A percentile compares a stretch with the other conserved stretches of the same genome.
Evolutionary conservation across 441 rosid genomes (phyloP).

Genomic region (Gossypium trilobum): DNA sequence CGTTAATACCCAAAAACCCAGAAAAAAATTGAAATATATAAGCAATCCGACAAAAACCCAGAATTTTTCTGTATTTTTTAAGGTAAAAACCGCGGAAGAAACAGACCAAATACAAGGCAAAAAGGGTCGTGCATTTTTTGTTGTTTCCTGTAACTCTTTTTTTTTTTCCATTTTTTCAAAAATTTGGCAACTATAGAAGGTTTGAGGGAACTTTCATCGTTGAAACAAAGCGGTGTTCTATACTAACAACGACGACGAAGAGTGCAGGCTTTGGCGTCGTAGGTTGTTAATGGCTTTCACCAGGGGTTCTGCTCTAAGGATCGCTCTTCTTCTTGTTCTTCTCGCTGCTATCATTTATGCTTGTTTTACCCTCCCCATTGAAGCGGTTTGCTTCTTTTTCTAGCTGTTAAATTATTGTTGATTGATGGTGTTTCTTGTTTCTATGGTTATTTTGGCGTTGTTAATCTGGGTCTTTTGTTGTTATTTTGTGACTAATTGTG

Average conservation of each 20-base stretch:
- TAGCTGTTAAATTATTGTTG: not conserved
- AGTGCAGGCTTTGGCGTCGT: slow-evolving; percentile 49
- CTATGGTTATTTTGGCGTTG: not conserved
- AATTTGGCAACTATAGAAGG: slow-evolving; percentile 51
- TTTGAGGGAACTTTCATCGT: slow-evolving; percentile 46
- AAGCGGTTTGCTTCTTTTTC: slow-evolving; percentile 43
- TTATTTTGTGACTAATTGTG: not conserved
- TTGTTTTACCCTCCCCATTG: slow-evolving; percentile 79
- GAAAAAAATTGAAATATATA: not conserved
- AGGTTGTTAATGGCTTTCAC: slow-evolving; percentile 66
- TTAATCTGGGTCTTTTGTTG: not conserved
- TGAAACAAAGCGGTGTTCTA: slow-evolving; percentile 34
- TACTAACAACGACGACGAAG: slow-evolving; percentile 31
- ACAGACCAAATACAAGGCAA: not conserved
- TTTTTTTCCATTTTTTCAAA: slow-evolving; percentile 2
- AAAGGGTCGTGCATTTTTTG: not conserved
- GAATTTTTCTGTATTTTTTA: not conserved
- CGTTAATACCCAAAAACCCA: not conserved
- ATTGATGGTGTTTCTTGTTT: not conserved
- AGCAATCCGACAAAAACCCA: slow-evolving; percentile 3
- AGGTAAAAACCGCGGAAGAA: not conserved
- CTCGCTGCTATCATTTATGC: slow-evolving; percentile 60
- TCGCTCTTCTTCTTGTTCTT: slow-evolving; percentile 56
- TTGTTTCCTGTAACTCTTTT: not conserved
- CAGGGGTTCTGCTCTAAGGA: slow-evolving; percentile 64